Evolutionary conservation across 257 asterid genomes (phyloP).

Genomic region (Handroanthus guayacan): DNA sequence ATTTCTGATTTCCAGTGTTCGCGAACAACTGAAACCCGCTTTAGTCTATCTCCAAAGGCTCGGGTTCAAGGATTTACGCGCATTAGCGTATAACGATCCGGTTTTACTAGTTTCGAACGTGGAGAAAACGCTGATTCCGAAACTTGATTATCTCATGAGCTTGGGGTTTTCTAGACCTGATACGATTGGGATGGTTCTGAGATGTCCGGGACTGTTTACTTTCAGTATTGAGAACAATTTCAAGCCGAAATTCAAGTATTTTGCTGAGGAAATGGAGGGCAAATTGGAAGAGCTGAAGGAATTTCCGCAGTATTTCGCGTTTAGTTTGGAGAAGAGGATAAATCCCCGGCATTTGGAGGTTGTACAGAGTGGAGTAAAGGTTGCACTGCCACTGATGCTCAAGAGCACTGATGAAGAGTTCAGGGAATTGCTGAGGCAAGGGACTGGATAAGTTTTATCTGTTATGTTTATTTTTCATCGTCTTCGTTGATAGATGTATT

Average conservation of each 20-base stretch:
- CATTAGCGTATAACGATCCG: slow-evolving; percentile 60
- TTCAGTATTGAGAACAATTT: slow-evolving; percentile 83
- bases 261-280: slow-evolving; percentile 65
- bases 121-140: slow-evolving; percentile 67
- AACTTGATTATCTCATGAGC: slow-evolving; percentile 58
- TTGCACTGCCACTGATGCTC: slow-evolving; percentile 73
- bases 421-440: slow-evolving; percentile 38
- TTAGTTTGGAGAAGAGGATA: slow-evolving; percentile 88
- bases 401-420: slow-evolving; percentile 75
- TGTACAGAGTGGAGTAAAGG: slow-evolving; percentile 52
- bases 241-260: slow-evolving; percentile 82
- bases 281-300: slow-evolving; percentile 66
- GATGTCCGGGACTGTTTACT: slow-evolving; percentile 86
- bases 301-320: slow-evolving; percentile 86
- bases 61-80: slow-evolving; percentile 54
- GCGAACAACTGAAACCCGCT: slow-evolving; percentile 63
- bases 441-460: too few relatives aligned
- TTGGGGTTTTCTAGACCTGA: slow-evolving; percentile 67
- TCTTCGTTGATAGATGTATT: too few relatives aligned
- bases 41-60: slow-evolving; percentile 59
- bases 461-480: too few relatives aligned
- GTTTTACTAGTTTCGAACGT: slow-evolving; percentile 61
- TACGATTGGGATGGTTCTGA: slow-evolving; percentile 69
- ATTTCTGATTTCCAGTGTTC: slow-evolving; percentile 53
- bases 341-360: slow-evolving; percentile 67